Conservation (phyloP, 495 filamentous ascomycete genomes). For the Elasticomyces elasticus region DNA sequence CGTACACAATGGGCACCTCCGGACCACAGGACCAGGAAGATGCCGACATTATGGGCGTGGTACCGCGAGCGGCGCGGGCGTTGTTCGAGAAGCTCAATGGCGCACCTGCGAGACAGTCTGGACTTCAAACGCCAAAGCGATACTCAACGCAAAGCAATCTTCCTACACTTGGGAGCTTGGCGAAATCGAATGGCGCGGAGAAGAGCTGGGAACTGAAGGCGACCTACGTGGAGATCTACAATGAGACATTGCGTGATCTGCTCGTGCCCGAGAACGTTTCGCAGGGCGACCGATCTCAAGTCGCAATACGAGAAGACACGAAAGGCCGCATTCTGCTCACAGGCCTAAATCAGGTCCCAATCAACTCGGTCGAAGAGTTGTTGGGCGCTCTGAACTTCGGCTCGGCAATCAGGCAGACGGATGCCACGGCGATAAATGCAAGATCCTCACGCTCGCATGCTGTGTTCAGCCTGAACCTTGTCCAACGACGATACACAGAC, state of each 20-base stretch:
- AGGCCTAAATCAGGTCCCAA: conserved; percentile 74
- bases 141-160: conserved; percentile 62
- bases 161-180: conserved; percentile 39
- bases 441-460: conserved; percentile 98
- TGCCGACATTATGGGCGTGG: conserved; percentile 69
- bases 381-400: conserved; percentile 82
- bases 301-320: conserved; percentile 85
- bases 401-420: conserved; percentile 89
- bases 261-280: conserved; percentile 68
- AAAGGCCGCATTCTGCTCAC: conserved; percentile 93
- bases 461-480: conserved; percentile 88
- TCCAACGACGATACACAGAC: conserved; percentile 73
- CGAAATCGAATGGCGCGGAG: conserved; percentile 48
- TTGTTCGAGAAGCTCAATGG: conserved; percentile 82
- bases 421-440: conserved; percentile 97
- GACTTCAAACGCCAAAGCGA: conserved; percentile 68
- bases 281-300: conserved; percentile 55
- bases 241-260: conserved; percentile 87
- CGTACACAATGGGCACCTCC: conserved; percentile 97
- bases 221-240: conserved; percentile 99
- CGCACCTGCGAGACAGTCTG: conserved; percentile 45
- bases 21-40: conserved; percentile 75
- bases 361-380: conserved; percentile 88
- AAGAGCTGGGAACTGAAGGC: conserved; percentile 91
- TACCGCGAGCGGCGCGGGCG: conserved; percentile 77